phyloP scores from a whole-genome alignment of 1,284 basidiomycete species.

The Agaricales sp. region DNA sequence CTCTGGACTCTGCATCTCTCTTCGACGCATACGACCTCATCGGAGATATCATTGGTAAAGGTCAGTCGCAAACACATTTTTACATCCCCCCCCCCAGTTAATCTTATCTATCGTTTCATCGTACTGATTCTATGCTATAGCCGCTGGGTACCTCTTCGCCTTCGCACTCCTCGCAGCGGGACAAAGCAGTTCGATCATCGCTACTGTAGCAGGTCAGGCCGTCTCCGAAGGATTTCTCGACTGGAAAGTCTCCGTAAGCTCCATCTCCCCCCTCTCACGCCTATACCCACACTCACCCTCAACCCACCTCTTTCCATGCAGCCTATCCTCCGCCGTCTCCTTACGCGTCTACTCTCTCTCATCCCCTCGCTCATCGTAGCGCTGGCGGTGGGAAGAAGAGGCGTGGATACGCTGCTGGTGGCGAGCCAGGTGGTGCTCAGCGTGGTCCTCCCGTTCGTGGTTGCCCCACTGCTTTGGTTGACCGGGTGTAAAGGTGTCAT shows the following conservation, averaged over 20 bases:
- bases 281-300: not conserved
- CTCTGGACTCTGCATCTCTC: slow-evolving; percentile 53
- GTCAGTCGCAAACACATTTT: slow-evolving; percentile 40
- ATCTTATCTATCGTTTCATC: not conserved
- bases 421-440: slow-evolving; percentile 84
- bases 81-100: no score
- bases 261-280: slow-evolving; percentile 9
- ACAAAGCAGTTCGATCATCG: slow-evolving; percentile 89
- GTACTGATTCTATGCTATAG: slow-evolving; percentile 19
- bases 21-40: slow-evolving; percentile 80
- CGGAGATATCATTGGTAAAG: slow-evolving; percentile 50
- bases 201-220: slow-evolving; percentile 87
- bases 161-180: slow-evolving; percentile 79
- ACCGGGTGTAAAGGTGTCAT: slow-evolving; percentile 65
- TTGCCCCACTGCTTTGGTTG: slow-evolving; percentile 70
- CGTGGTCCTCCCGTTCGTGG: slow-evolving; percentile 83
- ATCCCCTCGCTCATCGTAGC: slow-evolving; percentile 84
- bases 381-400: slow-evolving; percentile 59
- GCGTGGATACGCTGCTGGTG: slow-evolving; percentile 78
- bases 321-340: slow-evolving; percentile 72
- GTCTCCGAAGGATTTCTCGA: slow-evolving; percentile 91
- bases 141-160: slow-evolving; percentile 78
- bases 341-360: slow-evolving; percentile 80
- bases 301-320: slow-evolving; percentile 21
- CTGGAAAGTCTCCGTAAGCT: slow-evolving; percentile 80